phyloP scores from a whole-genome alignment of 106 monocot species.

The Dactylorhiza incarnata region DNA sequence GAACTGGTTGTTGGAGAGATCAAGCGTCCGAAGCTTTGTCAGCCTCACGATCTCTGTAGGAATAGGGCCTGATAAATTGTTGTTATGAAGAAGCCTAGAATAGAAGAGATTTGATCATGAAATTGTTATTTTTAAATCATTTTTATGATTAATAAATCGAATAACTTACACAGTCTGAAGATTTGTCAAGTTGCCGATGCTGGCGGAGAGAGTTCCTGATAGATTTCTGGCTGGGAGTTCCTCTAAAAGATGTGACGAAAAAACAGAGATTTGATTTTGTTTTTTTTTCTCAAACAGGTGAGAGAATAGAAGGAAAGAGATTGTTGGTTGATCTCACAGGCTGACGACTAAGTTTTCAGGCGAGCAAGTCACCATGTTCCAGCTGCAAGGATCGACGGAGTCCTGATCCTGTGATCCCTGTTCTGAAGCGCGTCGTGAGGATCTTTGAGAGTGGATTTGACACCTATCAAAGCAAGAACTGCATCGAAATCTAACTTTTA shows the following conservation, averaged over 20 bases:
- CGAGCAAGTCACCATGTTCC: slow-evolving; percentile 81
- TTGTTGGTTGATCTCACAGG: slow-evolving; percentile 32
- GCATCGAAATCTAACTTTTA: slow-evolving; percentile 7
- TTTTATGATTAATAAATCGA: neutral
- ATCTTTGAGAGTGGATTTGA: slow-evolving; percentile 54
- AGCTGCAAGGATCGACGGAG: slow-evolving; percentile 92
- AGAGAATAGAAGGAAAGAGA: neutral
- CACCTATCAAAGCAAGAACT: slow-evolving; percentile 79
- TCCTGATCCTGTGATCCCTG: slow-evolving; percentile 81
- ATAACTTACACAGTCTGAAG: slow-evolving; percentile 58
- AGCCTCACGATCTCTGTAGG: slow-evolving; percentile 40
- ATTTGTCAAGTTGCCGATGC: slow-evolving; percentile 74
- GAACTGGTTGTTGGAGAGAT: slow-evolving; percentile 56
- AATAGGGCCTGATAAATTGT: slow-evolving; percentile 40
- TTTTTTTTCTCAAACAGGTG: no score
- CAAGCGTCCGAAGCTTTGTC: slow-evolving; percentile 33
- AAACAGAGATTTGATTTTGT: neutral
- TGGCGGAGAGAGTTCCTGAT: slow-evolving; percentile 68
- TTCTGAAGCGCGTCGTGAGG: slow-evolving; percentile 59
- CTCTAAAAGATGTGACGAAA: slow-evolving; percentile 26
- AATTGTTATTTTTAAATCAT: neutral
- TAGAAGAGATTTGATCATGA: neutral
- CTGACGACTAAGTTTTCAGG: slow-evolving; percentile 45
- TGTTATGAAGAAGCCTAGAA: slow-evolving; percentile 55
- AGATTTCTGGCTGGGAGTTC: slow-evolving; percentile 56